A percentile compares a stretch with the other conserved stretches of the same genome.
Conservation (phyloP, 1,284 basidiomycete genomes). For the Heliocybe sulcata region DNA sequence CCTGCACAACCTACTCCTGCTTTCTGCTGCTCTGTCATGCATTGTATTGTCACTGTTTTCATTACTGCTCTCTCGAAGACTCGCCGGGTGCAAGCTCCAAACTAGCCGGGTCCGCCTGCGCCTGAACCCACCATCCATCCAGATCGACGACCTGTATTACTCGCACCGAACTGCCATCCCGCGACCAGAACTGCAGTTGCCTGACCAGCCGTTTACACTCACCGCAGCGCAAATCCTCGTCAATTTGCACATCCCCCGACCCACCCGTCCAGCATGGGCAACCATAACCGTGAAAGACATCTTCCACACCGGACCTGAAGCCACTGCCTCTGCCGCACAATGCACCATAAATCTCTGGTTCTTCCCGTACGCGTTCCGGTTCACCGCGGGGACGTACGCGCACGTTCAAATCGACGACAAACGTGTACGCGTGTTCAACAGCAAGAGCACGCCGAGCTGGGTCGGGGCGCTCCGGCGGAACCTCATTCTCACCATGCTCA, state of each 20-base stretch:
- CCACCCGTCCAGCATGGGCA: background rate
- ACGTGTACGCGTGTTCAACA: slow-evolving; percentile 26
- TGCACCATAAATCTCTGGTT: slow-evolving; percentile 23
- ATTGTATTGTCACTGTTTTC: background rate
- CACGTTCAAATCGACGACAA: slow-evolving; percentile 28
- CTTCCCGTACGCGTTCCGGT: slow-evolving; percentile 30
- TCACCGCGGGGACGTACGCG: slow-evolving; percentile 28
- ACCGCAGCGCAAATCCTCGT: background rate
- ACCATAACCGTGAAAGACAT: background rate
- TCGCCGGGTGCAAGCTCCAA: background rate
- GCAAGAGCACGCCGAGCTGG: slow-evolving; percentile 28
- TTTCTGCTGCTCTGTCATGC: background rate
- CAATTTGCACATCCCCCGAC: background rate
- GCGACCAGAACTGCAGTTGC: background rate
- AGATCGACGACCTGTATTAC: background rate
- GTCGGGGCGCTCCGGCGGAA: slow-evolving; percentile 27
- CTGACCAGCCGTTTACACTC: background rate
- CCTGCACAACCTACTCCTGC: background rate
- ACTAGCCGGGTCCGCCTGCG: background rate
- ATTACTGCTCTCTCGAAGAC: background rate
- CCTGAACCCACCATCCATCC: background rate
- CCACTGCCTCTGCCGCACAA: background rate
- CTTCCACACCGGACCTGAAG: background rate
- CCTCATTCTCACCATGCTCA: slow-evolving; percentile 28
- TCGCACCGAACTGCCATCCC: background rate